Percentiles rank a stretch among this genome's conserved stretches.
phyloP scores from a whole-genome alignment of 2,329 filamentous ascomycete species.

The Diplodia scrobiculata region DNA sequence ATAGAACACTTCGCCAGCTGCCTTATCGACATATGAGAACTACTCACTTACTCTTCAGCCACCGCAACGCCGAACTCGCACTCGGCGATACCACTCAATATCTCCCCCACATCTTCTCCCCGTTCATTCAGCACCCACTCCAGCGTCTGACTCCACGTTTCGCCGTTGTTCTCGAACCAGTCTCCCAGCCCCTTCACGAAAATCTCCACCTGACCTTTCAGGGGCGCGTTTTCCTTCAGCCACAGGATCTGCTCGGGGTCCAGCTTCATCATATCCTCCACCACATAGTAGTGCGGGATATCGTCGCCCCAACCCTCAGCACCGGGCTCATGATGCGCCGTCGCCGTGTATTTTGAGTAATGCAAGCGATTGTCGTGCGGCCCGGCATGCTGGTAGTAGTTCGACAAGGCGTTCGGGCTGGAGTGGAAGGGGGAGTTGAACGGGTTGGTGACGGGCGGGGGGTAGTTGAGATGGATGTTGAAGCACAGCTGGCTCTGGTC shows the following conservation, averaged over 20 bases:
- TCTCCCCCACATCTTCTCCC: conserved; percentile 54
- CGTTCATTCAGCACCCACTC: conserved; percentile 59
- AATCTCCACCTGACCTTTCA: conserved; percentile 60
- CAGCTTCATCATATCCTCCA: conserved; percentile 66
- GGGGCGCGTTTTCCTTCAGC: conserved; percentile 58
- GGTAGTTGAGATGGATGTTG: conserved; percentile 57
- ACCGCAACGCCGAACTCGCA: conserved; percentile 68
- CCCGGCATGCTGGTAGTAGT: conserved; percentile 38
- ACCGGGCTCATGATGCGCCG: conserved; percentile 56
- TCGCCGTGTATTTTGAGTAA: conserved; percentile 51
- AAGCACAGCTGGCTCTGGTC: conserved; percentile 55
- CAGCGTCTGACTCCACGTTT: conserved; percentile 63
- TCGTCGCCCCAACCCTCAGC: conserved; percentile 67
- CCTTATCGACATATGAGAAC: not conserved
- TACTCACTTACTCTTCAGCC: conserved; percentile 30
- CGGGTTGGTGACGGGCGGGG: conserved; percentile 48
- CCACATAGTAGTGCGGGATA: conserved; percentile 64
- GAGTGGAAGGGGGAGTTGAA: conserved; percentile 38
- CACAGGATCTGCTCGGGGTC: conserved; percentile 62
- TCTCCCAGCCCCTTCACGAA: conserved; percentile 57
- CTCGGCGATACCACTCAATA: conserved; percentile 69
- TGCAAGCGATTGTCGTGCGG: conserved; percentile 45
- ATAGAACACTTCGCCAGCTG: no score
- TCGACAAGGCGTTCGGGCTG: conserved; percentile 37
- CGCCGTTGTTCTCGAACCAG: conserved; percentile 66